Evolutionary conservation across 2,329 filamentous ascomycete species (phyloP).

Genomic region (Didymella arachidicola): DNA sequence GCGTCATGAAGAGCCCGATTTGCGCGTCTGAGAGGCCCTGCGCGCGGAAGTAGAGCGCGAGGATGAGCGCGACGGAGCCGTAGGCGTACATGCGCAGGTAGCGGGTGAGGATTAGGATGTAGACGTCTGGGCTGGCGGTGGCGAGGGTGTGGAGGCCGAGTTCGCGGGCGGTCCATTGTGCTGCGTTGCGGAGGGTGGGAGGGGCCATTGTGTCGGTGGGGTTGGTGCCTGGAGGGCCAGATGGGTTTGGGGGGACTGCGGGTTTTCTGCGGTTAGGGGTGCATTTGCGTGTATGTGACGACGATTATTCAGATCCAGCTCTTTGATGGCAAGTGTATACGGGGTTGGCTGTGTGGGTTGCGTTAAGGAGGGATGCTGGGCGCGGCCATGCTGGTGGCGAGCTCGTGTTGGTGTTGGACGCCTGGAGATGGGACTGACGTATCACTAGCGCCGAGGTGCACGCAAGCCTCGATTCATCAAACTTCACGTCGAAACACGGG

Average conservation of each 20-base stretch:
- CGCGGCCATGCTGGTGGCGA: conserved; percentile 20
- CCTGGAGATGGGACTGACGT: conserved; percentile 13
- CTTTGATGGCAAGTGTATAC: neutral
- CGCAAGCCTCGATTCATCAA: neutral
- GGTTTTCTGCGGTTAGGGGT: neutral
- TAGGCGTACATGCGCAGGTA: conserved; percentile 50
- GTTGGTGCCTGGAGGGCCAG: conserved; percentile 1
- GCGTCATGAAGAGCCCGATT: conserved; percentile 53
- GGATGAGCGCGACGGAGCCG: conserved; percentile 47
- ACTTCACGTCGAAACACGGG: neutral
- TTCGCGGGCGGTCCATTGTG: conserved; percentile 24
- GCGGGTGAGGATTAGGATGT: conserved; percentile 48
- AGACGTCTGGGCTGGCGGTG: conserved; percentile 39
- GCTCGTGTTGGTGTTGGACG: conserved; percentile 22
- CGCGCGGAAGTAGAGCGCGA: conserved; percentile 48
- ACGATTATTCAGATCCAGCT: neutral
- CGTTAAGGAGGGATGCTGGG: neutral
- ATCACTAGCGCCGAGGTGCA: neutral
- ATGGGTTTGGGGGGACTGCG: too few relatives aligned
- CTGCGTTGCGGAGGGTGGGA: neutral
- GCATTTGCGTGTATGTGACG: neutral
- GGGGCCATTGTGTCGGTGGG: neutral
- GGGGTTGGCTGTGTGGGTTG: neutral
- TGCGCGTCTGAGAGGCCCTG: conserved; percentile 47
- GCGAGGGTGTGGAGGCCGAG: conserved; percentile 42